These are phyloP conservation scores for Tylopilus rubrobrunneus DNA, from an alignment of 768 basidiomycete species.

Conservation along the genomic window DNA sequence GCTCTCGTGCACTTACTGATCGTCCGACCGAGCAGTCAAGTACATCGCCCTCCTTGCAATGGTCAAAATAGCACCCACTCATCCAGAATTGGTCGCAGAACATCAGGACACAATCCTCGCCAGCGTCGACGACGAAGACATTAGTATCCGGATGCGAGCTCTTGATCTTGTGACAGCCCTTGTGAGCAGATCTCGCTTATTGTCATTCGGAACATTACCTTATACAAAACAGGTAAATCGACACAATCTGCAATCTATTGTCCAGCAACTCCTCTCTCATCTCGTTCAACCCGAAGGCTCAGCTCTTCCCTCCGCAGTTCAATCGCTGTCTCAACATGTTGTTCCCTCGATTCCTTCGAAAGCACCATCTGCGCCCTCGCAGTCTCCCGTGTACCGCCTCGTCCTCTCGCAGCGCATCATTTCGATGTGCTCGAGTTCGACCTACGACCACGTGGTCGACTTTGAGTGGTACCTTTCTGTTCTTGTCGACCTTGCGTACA, in stretches of 20 bases:
- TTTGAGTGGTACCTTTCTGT: constrained; percentile 99
- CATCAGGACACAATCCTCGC: constrained; percentile 89
- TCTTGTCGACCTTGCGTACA: constrained; percentile 85
- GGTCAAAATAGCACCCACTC: constrained; percentile 92
- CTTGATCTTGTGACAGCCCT: constrained; percentile 92
- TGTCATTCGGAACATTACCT: background rate
- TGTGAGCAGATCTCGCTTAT: constrained; percentile 43
- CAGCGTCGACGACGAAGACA: constrained; percentile 89
- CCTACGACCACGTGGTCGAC: constrained; percentile 84
- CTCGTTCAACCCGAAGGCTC: constrained; percentile 61
- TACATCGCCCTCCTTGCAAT: constrained; percentile 95
- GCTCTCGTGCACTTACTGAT: constrained; percentile 14
- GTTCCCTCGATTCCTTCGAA: constrained; percentile 36
- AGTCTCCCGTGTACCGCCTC: constrained; percentile 83
- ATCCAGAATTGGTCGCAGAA: constrained; percentile 84
- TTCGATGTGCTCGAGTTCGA: constrained; percentile 78
- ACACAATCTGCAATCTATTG: constrained; percentile 82
- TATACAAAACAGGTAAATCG: constrained; percentile 60
- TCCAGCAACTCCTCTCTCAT: constrained; percentile 86
- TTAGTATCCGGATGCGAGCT: constrained; percentile 94
- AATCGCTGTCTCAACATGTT: constrained; percentile 51
- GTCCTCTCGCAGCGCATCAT: constrained; percentile 79
- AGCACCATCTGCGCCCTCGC: constrained; percentile 48
- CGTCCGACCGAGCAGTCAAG: constrained; percentile 62
- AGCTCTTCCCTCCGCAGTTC: constrained; percentile 53